These are phyloP conservation scores for Cryptosporidium baileyi DNA, from an alignment of 169 alveolate genomes.

Conservation along the genomic window DNA sequence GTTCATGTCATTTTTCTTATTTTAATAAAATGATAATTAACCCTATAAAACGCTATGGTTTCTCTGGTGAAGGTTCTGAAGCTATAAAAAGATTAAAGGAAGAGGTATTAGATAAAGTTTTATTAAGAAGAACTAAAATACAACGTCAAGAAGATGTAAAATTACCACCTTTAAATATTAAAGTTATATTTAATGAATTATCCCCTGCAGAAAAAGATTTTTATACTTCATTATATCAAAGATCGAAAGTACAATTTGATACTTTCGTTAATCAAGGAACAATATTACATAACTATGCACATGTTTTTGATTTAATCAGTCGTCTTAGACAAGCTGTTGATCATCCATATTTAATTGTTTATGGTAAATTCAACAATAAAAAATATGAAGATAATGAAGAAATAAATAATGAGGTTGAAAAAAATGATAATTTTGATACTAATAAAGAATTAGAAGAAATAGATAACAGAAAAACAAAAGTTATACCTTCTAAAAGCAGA, in stretches of 20 bases:
- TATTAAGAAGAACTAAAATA: slow-evolving; percentile 85
- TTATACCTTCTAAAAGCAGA: slow-evolving; percentile 64
- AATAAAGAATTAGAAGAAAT: background rate
- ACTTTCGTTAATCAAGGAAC: slow-evolving; percentile 84
- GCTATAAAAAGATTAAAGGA: slow-evolving; percentile 64
- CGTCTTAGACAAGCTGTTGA: slow-evolving; percentile 91
- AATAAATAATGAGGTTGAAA: background rate
- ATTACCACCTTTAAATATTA: slow-evolving; percentile 83
- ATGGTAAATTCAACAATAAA: slow-evolving; percentile 76
- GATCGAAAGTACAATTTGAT: slow-evolving; percentile 71
- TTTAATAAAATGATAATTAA: slow-evolving; percentile 83
- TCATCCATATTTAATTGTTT: slow-evolving; percentile 87
- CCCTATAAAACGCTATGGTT: slow-evolving; percentile 84
- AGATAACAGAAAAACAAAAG: background rate
- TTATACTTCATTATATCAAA: slow-evolving; percentile 83
- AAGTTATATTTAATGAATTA: slow-evolving; percentile 79
- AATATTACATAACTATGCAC: slow-evolving; percentile 88
- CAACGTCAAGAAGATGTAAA: slow-evolving; percentile 85
- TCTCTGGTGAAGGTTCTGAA: slow-evolving; percentile 80
- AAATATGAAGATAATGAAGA: background rate
- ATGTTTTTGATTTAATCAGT: slow-evolving; percentile 86
- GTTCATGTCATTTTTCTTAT: slow-evolving; percentile 82
- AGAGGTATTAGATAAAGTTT: slow-evolving; percentile 72
- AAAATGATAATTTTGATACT: background rate
- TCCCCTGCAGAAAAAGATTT: slow-evolving; percentile 83